phyloP scores from a whole-genome alignment of 805 yeast species.

The Brettanomyces custersianus region DNA sequence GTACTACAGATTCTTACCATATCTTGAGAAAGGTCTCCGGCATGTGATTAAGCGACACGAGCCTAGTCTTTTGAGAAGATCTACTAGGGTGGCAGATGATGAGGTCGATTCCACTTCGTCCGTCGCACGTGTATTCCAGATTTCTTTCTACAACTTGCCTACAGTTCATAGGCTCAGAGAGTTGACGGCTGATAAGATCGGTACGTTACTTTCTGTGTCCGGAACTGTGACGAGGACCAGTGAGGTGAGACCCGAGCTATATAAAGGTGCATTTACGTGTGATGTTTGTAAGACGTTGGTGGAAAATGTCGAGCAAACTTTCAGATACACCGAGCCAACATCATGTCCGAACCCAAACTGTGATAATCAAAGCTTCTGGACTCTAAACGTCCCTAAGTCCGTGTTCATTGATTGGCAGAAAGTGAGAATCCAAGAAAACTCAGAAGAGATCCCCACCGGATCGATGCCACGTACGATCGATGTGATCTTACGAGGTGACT shows the following conservation, averaged over 20 bases:
- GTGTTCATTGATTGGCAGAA: constrained; percentile 95
- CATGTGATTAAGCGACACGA: constrained; percentile 65
- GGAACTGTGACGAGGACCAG: constrained; percentile 96
- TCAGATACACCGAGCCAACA: constrained; percentile 91
- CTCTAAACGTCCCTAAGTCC: constrained; percentile 72
- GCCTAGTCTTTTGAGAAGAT: constrained; percentile 52
- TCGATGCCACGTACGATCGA: constrained; percentile 97
- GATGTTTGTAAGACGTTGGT: constrained; percentile 78
- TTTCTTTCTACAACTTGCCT: constrained; percentile 83
- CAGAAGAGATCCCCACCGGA: constrained; percentile 96
- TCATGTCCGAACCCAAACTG: constrained; percentile 85
- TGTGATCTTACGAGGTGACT: constrained; percentile 84
- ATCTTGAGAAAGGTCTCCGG: constrained; percentile 64
- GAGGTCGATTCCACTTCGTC: constrained; percentile 33
- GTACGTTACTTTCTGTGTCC: constrained; percentile 71
- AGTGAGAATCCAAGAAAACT: constrained; percentile 89
- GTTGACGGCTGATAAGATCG: constrained; percentile 81
- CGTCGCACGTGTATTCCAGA: constrained; percentile 73
- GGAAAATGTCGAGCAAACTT: constrained; percentile 86
- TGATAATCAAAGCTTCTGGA: constrained; percentile 79
- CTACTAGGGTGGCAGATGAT: constrained; percentile 26
- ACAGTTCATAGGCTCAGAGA: constrained; percentile 79
- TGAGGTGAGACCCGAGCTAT: constrained; percentile 93
- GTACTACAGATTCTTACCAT: constrained; percentile 88
- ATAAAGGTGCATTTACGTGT: constrained; percentile 79